A percentile compares a stretch with the other conserved stretches of the same genome.
Conservation (phyloP, 129 eudicot species). For the Artemisia tridentata region DNA sequence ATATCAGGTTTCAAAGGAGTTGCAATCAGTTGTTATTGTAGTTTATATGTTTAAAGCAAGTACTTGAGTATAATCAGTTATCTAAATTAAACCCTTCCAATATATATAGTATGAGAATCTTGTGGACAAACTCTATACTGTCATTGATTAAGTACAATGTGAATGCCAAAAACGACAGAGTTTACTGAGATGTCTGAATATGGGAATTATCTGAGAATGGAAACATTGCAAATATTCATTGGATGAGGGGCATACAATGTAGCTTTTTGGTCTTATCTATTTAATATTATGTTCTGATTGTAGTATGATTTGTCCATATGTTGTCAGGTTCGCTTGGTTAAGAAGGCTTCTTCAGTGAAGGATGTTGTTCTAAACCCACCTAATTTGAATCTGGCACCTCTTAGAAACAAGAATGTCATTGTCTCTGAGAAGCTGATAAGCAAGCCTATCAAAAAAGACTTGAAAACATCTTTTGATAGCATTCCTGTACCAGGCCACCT, state of each 20-base stretch:
- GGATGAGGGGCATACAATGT: not conserved
- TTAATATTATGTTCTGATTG: not conserved
- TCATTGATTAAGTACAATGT: too few species aligned
- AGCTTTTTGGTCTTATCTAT: not conserved
- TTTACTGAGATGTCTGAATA: too few species aligned
- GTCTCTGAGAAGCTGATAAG: conserved; percentile 46
- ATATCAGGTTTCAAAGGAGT: too few species aligned
- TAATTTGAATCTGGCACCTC: conserved; percentile 45
- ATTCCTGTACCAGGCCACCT: conserved; percentile 33
- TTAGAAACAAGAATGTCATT: conserved; percentile 54
- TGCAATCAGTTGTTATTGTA: too few species aligned
- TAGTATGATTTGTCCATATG: not conserved
- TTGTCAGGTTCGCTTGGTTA: conserved; percentile 41
- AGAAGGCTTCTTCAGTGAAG: conserved; percentile 35
- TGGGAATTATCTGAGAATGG: too few species aligned
- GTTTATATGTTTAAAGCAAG: too few species aligned
- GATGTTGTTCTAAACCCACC: conserved; percentile 33
- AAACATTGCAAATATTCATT: too few species aligned
- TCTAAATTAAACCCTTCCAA: too few species aligned
- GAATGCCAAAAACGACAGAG: too few species aligned
- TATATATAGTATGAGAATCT: too few species aligned
- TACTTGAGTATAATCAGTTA: too few species aligned
- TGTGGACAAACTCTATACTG: too few species aligned
- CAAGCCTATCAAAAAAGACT: conserved; percentile 46
- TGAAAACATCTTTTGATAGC: conserved; percentile 45